Conservation (phyloP, 2,329 filamentous ascomycete species). For the Trichoderma koningii region DNA sequence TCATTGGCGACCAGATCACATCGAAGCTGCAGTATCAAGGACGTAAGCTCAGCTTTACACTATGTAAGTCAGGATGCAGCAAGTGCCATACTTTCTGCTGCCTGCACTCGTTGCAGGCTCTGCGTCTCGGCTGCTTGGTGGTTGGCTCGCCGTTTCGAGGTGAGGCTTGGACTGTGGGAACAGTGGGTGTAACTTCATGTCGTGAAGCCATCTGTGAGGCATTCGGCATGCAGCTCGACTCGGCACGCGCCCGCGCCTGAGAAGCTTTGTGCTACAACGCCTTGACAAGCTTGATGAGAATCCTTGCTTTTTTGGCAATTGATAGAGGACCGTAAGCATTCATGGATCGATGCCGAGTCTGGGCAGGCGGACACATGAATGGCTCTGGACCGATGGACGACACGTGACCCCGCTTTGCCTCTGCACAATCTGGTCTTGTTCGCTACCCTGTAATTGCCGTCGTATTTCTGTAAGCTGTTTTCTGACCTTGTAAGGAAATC, state of each 20-base stretch:
- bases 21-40: background rate
- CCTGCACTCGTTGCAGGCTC: slow-evolving; percentile 19
- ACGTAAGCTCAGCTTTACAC: background rate
- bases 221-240: background rate
- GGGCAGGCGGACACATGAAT: background rate
- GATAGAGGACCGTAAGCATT: background rate
- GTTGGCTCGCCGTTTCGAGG: slow-evolving; percentile 3
- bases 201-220: slow-evolving; percentile 13
- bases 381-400: background rate
- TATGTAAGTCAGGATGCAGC: fast-evolving
- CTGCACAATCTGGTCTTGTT: background rate
- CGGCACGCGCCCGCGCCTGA: background rate
- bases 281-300: background rate
- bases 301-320: no score
- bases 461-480: background rate
- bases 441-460: background rate
- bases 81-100: slow-evolving; percentile 6
- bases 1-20: slow-evolving; percentile 15
- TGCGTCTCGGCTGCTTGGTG: slow-evolving; percentile 15
- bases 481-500: no score
- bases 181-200: background rate
- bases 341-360: background rate
- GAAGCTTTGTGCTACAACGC: background rate
- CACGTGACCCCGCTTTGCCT: background rate
- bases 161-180: background rate